Base-by-base conservation (phyloP, 257 asterid genomes). In the Ajuga chamaepitys region DNA sequence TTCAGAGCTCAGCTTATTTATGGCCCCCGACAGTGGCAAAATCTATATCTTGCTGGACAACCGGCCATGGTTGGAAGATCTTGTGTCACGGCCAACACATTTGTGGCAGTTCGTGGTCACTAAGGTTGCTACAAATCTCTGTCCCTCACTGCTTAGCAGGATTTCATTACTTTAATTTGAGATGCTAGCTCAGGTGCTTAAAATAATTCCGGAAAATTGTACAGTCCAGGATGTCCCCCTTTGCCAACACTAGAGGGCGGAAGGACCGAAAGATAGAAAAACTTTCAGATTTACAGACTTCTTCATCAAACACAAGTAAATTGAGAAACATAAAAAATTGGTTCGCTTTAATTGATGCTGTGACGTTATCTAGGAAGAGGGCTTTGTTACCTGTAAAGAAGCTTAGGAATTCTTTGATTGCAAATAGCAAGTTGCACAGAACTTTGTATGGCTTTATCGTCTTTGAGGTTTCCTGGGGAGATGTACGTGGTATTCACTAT, bases 21-120 rank as follows among this genome's bases (percentile, higher is more conserved):
- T 81, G 82, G 89, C 96, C 59, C 82, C 84, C 57, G 96, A 90
- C 63, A 86, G 96, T 74, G 83, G 82, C 70, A 89, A 79, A 70
- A 37, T 86, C 65, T 94, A 80, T 68, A 81, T 94, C 78, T 79
- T 94, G 84, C 95, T 94, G 74, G 97, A 94, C 75, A 94, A 94
- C 60, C 80, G 86, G 67, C 99, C 99, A 42, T 94, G 97, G 99
- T 70, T 94, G 75, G 70, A 85, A 68, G 97, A 90, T 75, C 92
- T 83, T 18, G 90, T 71, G 42, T 84, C 95, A 35, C 78, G 87
- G 55, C 82, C 96, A 28, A 84, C 97, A 7, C 97, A 94, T 68
- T 79, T 88, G 66, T 90, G 97, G 99, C 97, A 90, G 75, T 73
- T 94, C 75, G 86, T 94, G 97, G 99, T 94, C 65, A 94, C 95